Base-by-base conservation (phyloP, 176 grass and related monocot genomes). In the Elaeis guineensis region DNA sequence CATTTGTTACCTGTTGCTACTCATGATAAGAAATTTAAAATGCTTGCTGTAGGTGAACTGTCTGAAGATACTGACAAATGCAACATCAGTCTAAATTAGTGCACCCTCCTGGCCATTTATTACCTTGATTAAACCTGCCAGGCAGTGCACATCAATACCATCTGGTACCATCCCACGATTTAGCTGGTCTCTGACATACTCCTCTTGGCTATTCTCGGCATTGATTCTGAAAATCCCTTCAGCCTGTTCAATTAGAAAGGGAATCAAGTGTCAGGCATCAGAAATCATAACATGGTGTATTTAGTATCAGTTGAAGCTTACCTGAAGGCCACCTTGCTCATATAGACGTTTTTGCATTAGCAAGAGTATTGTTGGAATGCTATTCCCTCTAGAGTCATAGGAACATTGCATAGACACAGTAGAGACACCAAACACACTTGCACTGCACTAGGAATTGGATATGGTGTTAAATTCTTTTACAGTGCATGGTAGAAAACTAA, bases 181-280 rank as follows among this genome's bases (percentile, higher is more conserved):
- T 30, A 95, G 73, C 51, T 85, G 81, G 63, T 89, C 75, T 72
- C 89, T 82, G 61, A 89, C 89, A 61, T 64, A 58, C 28, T 89
- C 85, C 54, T 89, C 85, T 60, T 95, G 85, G 53, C 85, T 85
- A 75, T 89, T 95, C 60, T 85, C 89, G 0, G 76, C 90, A 21
- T 85, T 95, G 50, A 95, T 89, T 54, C 79, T 69, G 29, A 95
- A 95, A 69, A 89, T 95, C 44, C 82, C 90, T 82, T 89, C 90
- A 75, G 81, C 76, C 89, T 95, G 78, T 39, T 70, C 12, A 83
- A 64, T 52, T 62, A 58, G 50, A 75, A 64, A 21, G 7, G 58
- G 51, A 26, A 62, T n/a, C 16, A 51, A 63, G 49, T 50, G 29
- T 49, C 4, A 60, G 58, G 18, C 25, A 57, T 49, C 4, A 12